phyloP scores from a whole-genome alignment of 257 asterid genomes.

The Oldenlandia corymbosa region DNA sequence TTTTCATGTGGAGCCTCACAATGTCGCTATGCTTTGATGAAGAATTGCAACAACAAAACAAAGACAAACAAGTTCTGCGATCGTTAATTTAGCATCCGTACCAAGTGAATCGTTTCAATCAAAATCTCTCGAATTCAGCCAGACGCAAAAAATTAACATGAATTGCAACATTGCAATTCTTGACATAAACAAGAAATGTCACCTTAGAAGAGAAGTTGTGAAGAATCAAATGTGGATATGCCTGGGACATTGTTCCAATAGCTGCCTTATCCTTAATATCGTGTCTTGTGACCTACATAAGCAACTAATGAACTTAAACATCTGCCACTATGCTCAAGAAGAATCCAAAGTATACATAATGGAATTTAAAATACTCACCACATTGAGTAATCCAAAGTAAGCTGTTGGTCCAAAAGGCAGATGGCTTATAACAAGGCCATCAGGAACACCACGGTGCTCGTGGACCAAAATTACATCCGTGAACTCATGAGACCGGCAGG shows the following conservation, averaged over 20 bases:
- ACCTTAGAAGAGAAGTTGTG: slow-evolving; percentile 75
- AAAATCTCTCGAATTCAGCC: neutral
- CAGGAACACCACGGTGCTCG: slow-evolving; percentile 96
- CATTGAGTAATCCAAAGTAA: slow-evolving; percentile 83
- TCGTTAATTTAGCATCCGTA: neutral
- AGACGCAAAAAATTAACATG: neutral
- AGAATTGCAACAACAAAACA: neutral
- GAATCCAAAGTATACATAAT: neutral
- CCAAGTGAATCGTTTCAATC: neutral
- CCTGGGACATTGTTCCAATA: slow-evolving; percentile 88
- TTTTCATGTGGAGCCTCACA: neutral
- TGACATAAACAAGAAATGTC: too few species aligned
- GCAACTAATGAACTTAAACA: slow-evolving; percentile 6
- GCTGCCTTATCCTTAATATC: slow-evolving; percentile 84
- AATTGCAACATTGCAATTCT: too few species aligned
- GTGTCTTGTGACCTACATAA: slow-evolving; percentile 79
- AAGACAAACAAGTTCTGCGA: neutral
- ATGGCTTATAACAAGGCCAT: slow-evolving; percentile 81
- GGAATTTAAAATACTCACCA: slow-evolving; percentile 47
- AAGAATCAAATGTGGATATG: slow-evolving; percentile 81
- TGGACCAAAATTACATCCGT: slow-evolving; percentile 87
- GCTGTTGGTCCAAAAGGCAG: slow-evolving; percentile 97
- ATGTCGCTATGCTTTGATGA: neutral
- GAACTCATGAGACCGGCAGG: slow-evolving; percentile 81
- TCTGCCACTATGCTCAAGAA: slow-evolving; percentile 3